Evolutionary conservation across 495 filamentous ascomycete species (phyloP), one percentile per base, ranked within the genome.

Genomic region (Friedmanniomyces endolithicus): DNA sequence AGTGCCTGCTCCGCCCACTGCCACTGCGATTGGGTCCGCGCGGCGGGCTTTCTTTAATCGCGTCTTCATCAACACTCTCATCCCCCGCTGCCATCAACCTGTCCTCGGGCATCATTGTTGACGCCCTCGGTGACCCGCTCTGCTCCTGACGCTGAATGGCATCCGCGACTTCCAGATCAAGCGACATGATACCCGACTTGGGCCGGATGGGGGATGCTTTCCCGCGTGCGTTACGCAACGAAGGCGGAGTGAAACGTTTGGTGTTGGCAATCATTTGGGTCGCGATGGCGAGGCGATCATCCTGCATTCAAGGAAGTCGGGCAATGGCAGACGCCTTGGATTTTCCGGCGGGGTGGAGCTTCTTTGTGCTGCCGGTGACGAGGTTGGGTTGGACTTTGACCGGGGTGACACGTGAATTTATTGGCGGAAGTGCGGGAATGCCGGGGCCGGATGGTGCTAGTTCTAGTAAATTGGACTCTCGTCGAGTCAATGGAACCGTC

Each of bases 11-110:
- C 11, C 11, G 29, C 25, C 11, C 17, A 19, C 24, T 31, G 11
- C n/a, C 17, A 22, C 24, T 16, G 17, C 6, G 12, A 22, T 20
- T 27, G 1, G 49, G 23, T 25, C 50, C 34, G 0, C 27, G 27
- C 27, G 59, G 59, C 0, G 59, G 59, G 12, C 48, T 29, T 24
- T 62, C 59, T 45, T 62, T 62, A 51, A 62, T 56, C 8, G 46
- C 17, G 19, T 51, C 47, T 20, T 59, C 57, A 25, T 59, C 52
- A 17, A 58, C 17, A 34, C 33, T 46, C 11, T 35, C 40, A 39
- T 49, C 54, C 33, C 53, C 27, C 49, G 39, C 16, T n/a, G 16
- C 40, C 7, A 16, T 52, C 50, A 40, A 39, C 6, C 37, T 41
- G 27, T 31, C 37, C 37, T 16, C 37, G 17, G 37, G 17, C 6